Evolutionary conservation across 129 eudicot genomes (phyloP).

Genomic region (Scalesia atractyloides): DNA sequence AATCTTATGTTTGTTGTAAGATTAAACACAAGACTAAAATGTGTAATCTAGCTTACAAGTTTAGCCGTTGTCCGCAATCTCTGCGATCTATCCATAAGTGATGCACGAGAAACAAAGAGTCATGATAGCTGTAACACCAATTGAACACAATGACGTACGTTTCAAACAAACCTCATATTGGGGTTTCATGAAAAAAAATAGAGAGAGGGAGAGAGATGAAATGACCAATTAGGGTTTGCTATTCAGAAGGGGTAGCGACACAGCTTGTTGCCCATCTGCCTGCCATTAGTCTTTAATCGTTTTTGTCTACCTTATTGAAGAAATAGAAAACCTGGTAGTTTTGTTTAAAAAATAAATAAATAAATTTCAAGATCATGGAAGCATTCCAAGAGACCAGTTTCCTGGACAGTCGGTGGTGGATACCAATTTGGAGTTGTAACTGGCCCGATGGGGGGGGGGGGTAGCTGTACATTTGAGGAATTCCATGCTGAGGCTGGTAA

Average conservation of each 20-base stretch:
- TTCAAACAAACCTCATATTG: too few species aligned
- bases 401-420: conserved; percentile 27
- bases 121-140: conserved; percentile 43
- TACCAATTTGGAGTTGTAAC: not conserved
- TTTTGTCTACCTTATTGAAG: too few species aligned
- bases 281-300: too few species aligned
- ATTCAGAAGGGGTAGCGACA: too few species aligned
- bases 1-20: not conserved
- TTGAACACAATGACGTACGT: not conserved
- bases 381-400: conserved; percentile 36
- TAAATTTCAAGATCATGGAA: conserved; percentile 36
- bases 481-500: conserved; percentile 20
- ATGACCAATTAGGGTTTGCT: too few species aligned
- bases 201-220: not conserved
- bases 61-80: conserved; percentile 53
- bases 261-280: too few species aligned
- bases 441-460: not conserved
- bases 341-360: too few species aligned
- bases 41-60: conserved; percentile 40
- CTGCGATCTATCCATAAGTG: conserved; percentile 69
- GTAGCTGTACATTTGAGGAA: conserved; percentile 23
- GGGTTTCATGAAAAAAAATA: too few species aligned
- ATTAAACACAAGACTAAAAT: not conserved
- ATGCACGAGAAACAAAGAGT: conserved; percentile 60
- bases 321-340: too few species aligned